Evolutionary conservation across 495 filamentous ascomycete species (phyloP).

Genomic region (Parathielavia appendiculata): DNA sequence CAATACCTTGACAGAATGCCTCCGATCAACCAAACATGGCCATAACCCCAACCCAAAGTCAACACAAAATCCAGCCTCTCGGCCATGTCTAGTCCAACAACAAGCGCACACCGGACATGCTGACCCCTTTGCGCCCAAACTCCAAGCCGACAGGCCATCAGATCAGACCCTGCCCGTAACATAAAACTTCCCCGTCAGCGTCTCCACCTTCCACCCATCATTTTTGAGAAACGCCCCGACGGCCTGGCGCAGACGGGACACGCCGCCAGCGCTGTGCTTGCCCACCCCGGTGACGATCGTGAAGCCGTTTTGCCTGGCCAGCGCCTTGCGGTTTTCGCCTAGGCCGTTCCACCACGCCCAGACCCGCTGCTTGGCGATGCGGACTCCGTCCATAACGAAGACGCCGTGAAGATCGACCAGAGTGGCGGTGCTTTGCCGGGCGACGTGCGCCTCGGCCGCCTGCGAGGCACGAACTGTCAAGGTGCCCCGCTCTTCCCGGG

Average conservation of each 20-base stretch:
- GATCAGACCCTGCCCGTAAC: constrained; percentile 51
- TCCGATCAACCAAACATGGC: not conserved
- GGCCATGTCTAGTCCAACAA: not conserved
- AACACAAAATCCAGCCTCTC: not conserved
- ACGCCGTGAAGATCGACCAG: constrained; percentile 81
- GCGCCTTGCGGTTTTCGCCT: constrained; percentile 46
- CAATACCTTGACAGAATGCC: not conserved
- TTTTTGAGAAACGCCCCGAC: constrained; percentile 67
- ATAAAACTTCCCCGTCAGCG: constrained; percentile 58
- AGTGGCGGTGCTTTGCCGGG: constrained; percentile 50
- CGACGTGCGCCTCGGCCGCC: constrained; percentile 56
- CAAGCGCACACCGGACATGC: not conserved
- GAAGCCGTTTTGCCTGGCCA: constrained; percentile 43
- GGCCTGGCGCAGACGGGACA: constrained; percentile 68
- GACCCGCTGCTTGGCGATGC: constrained; percentile 64
- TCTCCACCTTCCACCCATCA: constrained; percentile 79
- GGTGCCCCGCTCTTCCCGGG: constrained; percentile 24
- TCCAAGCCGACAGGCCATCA: not conserved
- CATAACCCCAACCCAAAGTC: not conserved
- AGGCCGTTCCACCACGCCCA: constrained; percentile 74
- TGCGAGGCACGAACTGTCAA: constrained; percentile 23
- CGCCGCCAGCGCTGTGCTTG: constrained; percentile 70
- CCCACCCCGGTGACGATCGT: constrained; percentile 78
- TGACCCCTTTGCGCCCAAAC: not conserved
- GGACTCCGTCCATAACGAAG: constrained; percentile 67